phyloP scores from a whole-genome alignment of 2,329 filamentous ascomycete genomes.

The Alternaria triticina region DNA sequence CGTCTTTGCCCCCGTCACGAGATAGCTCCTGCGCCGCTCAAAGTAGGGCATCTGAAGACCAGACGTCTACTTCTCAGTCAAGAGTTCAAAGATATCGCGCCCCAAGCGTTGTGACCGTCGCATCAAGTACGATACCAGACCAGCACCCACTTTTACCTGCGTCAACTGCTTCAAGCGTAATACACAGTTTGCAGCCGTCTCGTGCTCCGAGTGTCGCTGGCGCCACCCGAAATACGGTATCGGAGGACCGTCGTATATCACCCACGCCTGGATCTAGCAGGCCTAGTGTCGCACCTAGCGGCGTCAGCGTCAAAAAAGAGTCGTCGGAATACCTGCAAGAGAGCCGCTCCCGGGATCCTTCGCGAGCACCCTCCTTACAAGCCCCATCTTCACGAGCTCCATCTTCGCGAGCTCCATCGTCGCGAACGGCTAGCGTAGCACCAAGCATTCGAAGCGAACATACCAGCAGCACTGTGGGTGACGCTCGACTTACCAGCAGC shows the following conservation, averaged over 20 bases:
- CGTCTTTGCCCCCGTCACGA: too few species aligned
- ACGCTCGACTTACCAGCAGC: fast-evolving
- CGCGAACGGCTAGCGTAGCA: not conserved
- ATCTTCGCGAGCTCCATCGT: not conserved
- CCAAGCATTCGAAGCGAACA: not conserved
- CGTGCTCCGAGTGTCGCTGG: not conserved
- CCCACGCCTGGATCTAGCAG: fast-evolving
- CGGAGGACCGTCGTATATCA: fast-evolving
- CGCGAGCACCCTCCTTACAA: fast-evolving
- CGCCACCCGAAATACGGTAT: not conserved
- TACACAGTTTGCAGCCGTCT: not conserved
- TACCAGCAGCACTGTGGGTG: fast-evolving
- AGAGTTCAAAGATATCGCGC: not conserved
- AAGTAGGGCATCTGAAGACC: too few species aligned
- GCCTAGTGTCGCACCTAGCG: not conserved
- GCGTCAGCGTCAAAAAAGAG: fast-evolving
- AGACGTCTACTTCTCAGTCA: not conserved
- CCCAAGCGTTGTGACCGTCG: not conserved
- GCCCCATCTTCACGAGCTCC: not conserved
- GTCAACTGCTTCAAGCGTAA: not conserved
- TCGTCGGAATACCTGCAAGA: not conserved
- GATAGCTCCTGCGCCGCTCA: too few species aligned
- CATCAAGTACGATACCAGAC: not conserved
- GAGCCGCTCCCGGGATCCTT: not conserved
- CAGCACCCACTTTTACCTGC: not conserved